phyloP scores from a whole-genome alignment of 2,329 filamentous ascomycete genomes.

The Emergomyces orientalis region DNA sequence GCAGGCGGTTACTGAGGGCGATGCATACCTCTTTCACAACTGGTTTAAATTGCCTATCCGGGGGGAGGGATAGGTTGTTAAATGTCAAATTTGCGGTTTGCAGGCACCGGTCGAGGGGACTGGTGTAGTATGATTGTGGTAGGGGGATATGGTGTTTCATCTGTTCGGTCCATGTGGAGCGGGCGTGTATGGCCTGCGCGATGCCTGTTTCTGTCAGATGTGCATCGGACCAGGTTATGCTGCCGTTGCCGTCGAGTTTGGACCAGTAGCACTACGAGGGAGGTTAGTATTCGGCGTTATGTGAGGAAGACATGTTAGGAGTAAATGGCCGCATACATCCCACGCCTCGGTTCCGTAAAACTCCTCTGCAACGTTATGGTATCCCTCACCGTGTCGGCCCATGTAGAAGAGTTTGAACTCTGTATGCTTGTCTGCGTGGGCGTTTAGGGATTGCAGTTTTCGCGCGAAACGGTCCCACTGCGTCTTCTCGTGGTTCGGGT shows the following conservation, averaged over 20 bases:
- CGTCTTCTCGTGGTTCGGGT: constrained; percentile 30
- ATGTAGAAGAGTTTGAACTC: constrained; percentile 50
- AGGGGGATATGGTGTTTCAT: constrained; percentile 42
- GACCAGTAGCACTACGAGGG: constrained; percentile 47
- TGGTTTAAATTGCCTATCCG: constrained; percentile 42
- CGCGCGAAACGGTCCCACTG: constrained; percentile 48
- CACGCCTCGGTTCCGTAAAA: constrained; percentile 51
- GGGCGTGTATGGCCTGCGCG: constrained; percentile 40
- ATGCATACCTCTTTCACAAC: constrained; percentile 45
- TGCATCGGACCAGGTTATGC: constrained; percentile 49
- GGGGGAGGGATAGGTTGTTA: constrained; percentile 37
- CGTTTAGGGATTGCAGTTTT: constrained; percentile 41
- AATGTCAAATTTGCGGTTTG: constrained; percentile 50
- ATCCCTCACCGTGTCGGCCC: constrained; percentile 53
- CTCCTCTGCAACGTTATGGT: constrained; percentile 52
- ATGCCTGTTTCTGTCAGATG: constrained; percentile 46
- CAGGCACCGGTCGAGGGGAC: constrained; percentile 50
- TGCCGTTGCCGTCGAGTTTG: constrained; percentile 48
- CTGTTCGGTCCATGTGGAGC: constrained; percentile 42
- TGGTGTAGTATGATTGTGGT: constrained; percentile 49
- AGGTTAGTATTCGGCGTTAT: neutral
- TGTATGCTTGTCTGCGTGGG: constrained; percentile 27
- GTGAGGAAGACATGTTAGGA: no score
- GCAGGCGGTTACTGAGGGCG: neutral
- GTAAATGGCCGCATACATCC: constrained; percentile 40